Percentiles rank a stretch among this genome's conserved stretches.
phyloP scores from a whole-genome alignment of 495 filamentous ascomycete genomes.

The Penicillium riverlandense region DNA sequence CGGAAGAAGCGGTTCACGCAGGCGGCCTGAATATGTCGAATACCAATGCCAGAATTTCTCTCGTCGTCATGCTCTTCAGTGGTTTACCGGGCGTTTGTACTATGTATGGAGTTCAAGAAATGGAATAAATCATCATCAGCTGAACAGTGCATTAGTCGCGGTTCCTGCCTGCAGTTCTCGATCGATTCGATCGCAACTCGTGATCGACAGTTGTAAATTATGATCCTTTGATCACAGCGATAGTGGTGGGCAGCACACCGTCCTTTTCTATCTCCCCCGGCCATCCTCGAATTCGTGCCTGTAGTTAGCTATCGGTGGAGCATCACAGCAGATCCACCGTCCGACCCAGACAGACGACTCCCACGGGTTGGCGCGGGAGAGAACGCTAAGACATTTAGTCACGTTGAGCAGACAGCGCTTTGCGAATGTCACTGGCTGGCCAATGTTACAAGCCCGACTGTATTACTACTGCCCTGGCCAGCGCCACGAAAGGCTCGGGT shows the following conservation, averaged over 20 bases:
- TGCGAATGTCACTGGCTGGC: neutral
- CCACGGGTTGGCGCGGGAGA: too few relatives aligned
- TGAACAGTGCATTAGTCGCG: constrained; percentile 23
- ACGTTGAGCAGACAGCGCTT: neutral
- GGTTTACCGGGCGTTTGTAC: constrained; percentile 17
- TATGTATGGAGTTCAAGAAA: too few relatives aligned
- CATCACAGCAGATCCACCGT: constrained; percentile 2
- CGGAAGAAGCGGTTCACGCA: constrained; percentile 45
- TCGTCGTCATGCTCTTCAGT: constrained; percentile 1
- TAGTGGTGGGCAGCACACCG: neutral
- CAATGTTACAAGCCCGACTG: neutral
- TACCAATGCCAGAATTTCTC: neutral
- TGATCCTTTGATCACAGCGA: too few relatives aligned
- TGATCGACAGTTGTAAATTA: constrained; percentile 6
- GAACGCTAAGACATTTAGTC: neutral
- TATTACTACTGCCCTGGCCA: neutral
- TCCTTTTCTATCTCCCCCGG: neutral
- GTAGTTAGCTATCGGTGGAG: constrained; percentile 5
- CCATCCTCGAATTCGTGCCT: constrained; percentile 6
- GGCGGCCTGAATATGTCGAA: constrained; percentile 17
- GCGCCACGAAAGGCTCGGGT: constrained; percentile 12
- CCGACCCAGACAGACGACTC: neutral
- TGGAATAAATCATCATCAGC: constrained; percentile 1
- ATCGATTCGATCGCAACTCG: constrained; percentile 4
- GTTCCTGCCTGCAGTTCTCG: constrained; percentile 24